Percentiles rank a stretch among this genome's conserved stretches.
Evolutionary conservation across 2,329 filamentous ascomycete species (phyloP).

Genomic region (Monosporascus sp.): DNA sequence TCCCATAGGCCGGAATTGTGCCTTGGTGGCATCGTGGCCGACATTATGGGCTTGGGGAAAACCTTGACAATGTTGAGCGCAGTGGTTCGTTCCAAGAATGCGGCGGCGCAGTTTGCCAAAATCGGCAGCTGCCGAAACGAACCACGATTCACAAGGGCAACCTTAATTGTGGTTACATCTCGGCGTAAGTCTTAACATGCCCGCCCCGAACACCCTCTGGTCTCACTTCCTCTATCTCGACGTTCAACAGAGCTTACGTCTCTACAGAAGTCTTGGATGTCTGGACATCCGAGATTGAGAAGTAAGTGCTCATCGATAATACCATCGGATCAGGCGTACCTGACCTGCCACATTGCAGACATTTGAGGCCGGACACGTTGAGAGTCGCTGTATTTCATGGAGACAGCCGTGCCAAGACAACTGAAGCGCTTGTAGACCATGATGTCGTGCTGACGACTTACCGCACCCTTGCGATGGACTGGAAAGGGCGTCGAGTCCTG

Average conservation of each 20-base stretch:
- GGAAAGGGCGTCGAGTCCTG: not conserved
- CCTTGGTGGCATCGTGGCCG: conserved; percentile 1
- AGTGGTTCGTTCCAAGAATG: not conserved
- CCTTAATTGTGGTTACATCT: too few relatives aligned
- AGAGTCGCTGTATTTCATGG: not conserved
- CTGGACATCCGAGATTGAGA: not conserved
- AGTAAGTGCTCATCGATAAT: not conserved
- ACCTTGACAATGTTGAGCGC: conserved; percentile 1
- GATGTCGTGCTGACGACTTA: conserved; percentile 5
- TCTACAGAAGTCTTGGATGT: not conserved
- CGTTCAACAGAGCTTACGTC: not conserved
- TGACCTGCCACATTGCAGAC: too few relatives aligned
- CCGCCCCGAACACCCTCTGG: too few relatives aligned
- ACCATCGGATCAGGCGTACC: not conserved
- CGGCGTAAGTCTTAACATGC: too few relatives aligned
- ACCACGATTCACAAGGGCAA: too few relatives aligned
- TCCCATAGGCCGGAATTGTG: not conserved
- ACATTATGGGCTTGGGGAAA: conserved; percentile 3
- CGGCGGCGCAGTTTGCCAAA: too few relatives aligned
- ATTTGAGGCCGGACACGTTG: too few relatives aligned
- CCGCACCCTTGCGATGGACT: not conserved
- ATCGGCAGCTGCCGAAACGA: too few relatives aligned
- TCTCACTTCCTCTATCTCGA: not conserved
- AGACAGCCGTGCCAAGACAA: not conserved
- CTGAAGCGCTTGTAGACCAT: not conserved